phyloP scores from a whole-genome alignment of 495 filamentous ascomycete species.

The Elasticomyces elasticus region DNA sequence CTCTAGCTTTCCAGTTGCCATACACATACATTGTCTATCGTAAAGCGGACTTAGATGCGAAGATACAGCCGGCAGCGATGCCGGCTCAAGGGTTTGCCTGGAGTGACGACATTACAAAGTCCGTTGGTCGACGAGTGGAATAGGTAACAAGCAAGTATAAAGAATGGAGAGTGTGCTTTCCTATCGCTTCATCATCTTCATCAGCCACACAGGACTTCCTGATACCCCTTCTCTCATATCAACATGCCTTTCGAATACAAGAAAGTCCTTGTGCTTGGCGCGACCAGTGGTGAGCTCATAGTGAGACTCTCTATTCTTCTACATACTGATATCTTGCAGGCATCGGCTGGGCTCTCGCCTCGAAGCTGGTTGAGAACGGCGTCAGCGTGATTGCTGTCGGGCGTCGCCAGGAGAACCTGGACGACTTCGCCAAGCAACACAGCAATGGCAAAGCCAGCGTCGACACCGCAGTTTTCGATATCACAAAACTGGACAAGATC shows the following conservation, averaged over 20 bases:
- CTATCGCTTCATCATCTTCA: background rate
- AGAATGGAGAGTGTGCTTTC: background rate
- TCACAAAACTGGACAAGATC: conserved; percentile 51
- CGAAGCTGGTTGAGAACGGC: conserved; percentile 51
- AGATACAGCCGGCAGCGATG: background rate
- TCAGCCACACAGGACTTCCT: background rate
- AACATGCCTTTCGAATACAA: conserved; percentile 42
- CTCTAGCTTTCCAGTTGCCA: too few species aligned
- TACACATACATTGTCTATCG: too few species aligned
- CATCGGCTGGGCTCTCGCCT: conserved; percentile 57
- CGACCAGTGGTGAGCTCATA: too few species aligned
- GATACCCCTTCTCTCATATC: background rate
- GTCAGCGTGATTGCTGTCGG: conserved; percentile 54
- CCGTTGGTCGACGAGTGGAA: too few species aligned
- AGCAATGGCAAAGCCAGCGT: conserved; percentile 49
- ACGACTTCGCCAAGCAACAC: conserved; percentile 50
- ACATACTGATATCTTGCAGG: too few species aligned
- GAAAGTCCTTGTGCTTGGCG: conserved; percentile 60
- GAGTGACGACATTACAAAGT: too few species aligned
- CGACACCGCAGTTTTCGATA: conserved; percentile 48
- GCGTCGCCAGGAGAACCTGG: conserved; percentile 54
- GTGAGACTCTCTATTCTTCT: too few species aligned
- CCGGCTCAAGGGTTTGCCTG: too few species aligned
- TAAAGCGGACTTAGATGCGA: background rate
- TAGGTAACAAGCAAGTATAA: too few species aligned